These are phyloP conservation scores for Quercus tomentella DNA, from an alignment of 331 rosid genomes.

Conservation along the genomic window DNA sequence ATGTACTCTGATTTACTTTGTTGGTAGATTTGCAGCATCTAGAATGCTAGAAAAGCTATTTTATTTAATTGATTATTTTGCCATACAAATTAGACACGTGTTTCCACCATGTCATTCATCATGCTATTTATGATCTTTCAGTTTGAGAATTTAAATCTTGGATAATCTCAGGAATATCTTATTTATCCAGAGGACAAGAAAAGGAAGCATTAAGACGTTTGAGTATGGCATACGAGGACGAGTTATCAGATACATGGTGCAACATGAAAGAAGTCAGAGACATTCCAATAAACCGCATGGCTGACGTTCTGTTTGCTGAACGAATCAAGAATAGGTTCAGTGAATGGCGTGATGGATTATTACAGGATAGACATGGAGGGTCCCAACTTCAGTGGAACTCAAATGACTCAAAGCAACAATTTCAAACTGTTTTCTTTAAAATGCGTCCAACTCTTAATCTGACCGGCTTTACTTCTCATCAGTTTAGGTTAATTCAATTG, in stretches of 20 bases:
- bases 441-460: constrained; percentile 76
- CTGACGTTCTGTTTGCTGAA: constrained; percentile 66
- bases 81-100: neutral
- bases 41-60: neutral
- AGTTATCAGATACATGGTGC: constrained; percentile 26
- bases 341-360: constrained; percentile 79
- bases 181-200: constrained; percentile 94
- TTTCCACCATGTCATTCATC: neutral
- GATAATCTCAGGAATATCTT: constrained; percentile 92
- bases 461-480: constrained; percentile 76
- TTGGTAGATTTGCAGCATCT: neutral
- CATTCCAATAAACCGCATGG: constrained; percentile 32
- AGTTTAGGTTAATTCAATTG: constrained; percentile 74
- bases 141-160: constrained; percentile 52
- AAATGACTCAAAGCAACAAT: constrained; percentile 48
- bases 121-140: constrained; percentile 5
- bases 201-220: constrained; percentile 44
- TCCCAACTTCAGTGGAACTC: constrained; percentile 41
- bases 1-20: neutral
- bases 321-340: constrained; percentile 69
- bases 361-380: constrained; percentile 36
- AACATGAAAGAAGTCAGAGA: constrained; percentile 40
- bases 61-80: neutral
- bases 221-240: constrained; percentile 39
- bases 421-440: constrained; percentile 68